A percentile compares a stretch with the other conserved stretches of the same genome.
These are phyloP conservation scores for Anthostomella pinea DNA, from an alignment of 2,329 filamentous ascomycete species.

Conservation along the genomic window DNA sequence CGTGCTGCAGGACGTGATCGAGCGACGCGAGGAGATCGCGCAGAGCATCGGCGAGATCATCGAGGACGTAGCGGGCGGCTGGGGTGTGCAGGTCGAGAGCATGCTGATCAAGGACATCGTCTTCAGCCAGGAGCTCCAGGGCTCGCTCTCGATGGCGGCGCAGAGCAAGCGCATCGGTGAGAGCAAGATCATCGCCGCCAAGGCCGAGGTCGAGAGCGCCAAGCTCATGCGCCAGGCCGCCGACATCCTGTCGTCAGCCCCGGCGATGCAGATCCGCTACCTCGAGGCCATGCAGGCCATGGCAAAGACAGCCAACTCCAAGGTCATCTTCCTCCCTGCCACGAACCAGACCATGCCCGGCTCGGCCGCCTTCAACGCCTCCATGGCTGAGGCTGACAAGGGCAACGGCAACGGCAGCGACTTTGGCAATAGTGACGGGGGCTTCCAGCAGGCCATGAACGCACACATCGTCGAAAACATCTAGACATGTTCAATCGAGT, in stretches of 20 bases:
- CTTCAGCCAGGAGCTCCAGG: conserved; percentile 92
- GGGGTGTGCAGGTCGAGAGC: conserved; percentile 94
- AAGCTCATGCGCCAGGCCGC: conserved; percentile 92
- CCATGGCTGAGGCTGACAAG: conserved; percentile 37
- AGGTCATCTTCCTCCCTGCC: conserved; percentile 79
- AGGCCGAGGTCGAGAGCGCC: conserved; percentile 93
- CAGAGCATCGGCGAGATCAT: conserved; percentile 96
- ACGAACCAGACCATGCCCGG: conserved; percentile 58
- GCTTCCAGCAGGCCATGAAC: conserved; percentile 79
- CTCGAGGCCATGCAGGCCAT: conserved; percentile 98
- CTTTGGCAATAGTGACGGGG: conserved; percentile 51
- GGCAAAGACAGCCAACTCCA: conserved; percentile 88
- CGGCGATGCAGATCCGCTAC: conserved; percentile 97
- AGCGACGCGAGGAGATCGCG: conserved; percentile 95
- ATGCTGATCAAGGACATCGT: conserved; percentile 99
- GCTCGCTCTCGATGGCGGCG: conserved; percentile 95
- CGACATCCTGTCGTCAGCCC: conserved; percentile 86
- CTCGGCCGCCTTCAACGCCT: conserved; percentile 39
- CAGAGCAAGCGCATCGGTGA: conserved; percentile 98
- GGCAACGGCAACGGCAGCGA: conserved; percentile 41
- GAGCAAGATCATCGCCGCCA: conserved; percentile 95
- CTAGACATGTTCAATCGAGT: no score
- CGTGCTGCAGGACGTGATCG: conserved; percentile 95
- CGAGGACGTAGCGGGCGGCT: conserved; percentile 87
- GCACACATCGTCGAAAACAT: conserved; percentile 83